Conservation (phyloP, 768 basidiomycete genomes). For the Cytidiella melzeri region DNA sequence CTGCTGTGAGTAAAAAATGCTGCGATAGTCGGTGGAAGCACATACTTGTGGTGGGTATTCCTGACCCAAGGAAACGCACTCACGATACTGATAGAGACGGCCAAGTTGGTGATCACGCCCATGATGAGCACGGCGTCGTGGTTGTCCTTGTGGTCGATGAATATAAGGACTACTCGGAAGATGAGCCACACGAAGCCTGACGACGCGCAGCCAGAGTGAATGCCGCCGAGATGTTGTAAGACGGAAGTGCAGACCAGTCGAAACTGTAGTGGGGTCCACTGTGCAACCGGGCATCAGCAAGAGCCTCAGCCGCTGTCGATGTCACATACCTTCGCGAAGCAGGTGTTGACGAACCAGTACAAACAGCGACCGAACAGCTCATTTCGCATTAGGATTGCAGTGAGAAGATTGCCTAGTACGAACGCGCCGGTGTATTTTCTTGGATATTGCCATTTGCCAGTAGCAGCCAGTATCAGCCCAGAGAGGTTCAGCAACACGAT, state of each 20-base stretch:
- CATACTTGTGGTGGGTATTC: conserved; percentile 38
- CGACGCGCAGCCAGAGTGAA: conserved; percentile 37
- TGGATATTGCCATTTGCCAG: conserved; percentile 31
- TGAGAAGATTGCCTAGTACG: conserved; percentile 34
- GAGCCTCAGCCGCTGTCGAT: background rate
- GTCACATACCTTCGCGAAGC: conserved; percentile 31
- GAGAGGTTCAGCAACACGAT: conserved; percentile 27
- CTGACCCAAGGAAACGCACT: conserved; percentile 39
- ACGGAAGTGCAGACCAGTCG: conserved; percentile 32
- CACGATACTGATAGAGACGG: conserved; percentile 30
- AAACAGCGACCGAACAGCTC: conserved; percentile 35
- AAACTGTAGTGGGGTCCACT: conserved; percentile 39
- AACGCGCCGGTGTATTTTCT: conserved; percentile 31
- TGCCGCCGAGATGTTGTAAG: conserved; percentile 37
- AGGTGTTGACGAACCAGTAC: conserved; percentile 30
- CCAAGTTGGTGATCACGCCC: conserved; percentile 35
- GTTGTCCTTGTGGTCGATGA: conserved; percentile 29
- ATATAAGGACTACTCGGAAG: conserved; percentile 30
- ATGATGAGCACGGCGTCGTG: conserved; percentile 31
- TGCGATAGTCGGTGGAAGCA: conserved; percentile 1
- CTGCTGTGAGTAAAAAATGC: conserved; percentile 12
- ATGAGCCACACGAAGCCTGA: conserved; percentile 34
- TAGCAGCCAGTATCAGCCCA: conserved; percentile 27
- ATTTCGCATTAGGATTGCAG: conserved; percentile 37
- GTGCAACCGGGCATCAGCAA: background rate